A percentile compares a stretch with the other conserved stretches of the same genome.
phyloP scores from a whole-genome alignment of 176 grass and related monocot genomes.

The Dendrocalamus sinicus region DNA sequence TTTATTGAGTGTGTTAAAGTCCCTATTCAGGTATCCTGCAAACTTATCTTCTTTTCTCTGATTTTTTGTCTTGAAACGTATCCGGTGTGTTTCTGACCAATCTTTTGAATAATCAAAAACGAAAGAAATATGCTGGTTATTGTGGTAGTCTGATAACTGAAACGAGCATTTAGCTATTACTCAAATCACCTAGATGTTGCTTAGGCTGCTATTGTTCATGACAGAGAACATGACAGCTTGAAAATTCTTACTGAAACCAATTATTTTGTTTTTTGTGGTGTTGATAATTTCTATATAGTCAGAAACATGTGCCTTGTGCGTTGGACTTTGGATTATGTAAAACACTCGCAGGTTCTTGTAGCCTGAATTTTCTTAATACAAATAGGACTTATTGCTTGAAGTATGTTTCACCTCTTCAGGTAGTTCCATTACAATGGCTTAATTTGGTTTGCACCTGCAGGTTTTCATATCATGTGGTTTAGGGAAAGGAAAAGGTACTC shows the following conservation, averaged over 20 bases:
- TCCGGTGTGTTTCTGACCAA: not conserved
- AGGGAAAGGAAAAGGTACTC: conserved; percentile 56
- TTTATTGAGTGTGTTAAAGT: conserved; percentile 75
- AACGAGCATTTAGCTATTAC: not conserved
- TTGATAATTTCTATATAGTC: not conserved
- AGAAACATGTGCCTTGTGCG: not conserved
- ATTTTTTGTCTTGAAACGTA: conserved; percentile 26
- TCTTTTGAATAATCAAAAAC: not conserved
- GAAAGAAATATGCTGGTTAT: conserved; percentile 26
- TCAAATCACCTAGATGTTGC: not conserved
- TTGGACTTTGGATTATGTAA: not conserved
- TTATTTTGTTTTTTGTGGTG: not conserved
- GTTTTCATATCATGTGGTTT: conserved; percentile 89
- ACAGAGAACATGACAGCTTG: conserved; percentile 2
- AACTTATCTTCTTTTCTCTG: conserved; percentile 34
- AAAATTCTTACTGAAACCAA: conserved; percentile 17
- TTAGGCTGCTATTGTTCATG: conserved; percentile 6
- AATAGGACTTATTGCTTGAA: not conserved
- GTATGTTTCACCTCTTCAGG: conserved; percentile 14
- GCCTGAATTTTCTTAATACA: not conserved
- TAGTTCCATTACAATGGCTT: conserved; percentile 26
- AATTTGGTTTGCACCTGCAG: conserved; percentile 55
- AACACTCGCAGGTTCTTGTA: not conserved
- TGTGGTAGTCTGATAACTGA: conserved; percentile 8
- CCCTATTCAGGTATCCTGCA: conserved; percentile 70